Evolutionary conservation across 257 asterid species (phyloP).

Genomic region (Coffea eugenioides): DNA sequence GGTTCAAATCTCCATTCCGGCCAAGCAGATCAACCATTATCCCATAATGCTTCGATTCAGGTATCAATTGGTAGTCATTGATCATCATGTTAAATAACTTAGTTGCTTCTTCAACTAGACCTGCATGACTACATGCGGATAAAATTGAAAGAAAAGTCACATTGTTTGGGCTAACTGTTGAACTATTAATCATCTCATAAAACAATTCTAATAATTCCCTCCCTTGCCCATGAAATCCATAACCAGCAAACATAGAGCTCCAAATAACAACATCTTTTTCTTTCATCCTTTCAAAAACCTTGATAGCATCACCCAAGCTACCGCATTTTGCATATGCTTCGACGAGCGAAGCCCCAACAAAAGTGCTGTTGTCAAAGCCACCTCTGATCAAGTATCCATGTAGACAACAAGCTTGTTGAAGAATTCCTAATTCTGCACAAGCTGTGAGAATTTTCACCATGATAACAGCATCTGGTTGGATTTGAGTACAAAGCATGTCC

Average conservation of each 20-base stretch:
- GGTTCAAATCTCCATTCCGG: slow-evolving; percentile 56
- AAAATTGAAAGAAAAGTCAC: slow-evolving; percentile 61
- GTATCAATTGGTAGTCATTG: slow-evolving; percentile 40
- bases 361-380: slow-evolving; percentile 42
- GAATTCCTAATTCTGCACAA: slow-evolving; percentile 71
- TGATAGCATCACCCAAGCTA: slow-evolving; percentile 51
- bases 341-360: slow-evolving; percentile 57
- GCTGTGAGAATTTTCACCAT: slow-evolving; percentile 54
- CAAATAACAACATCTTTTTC: slow-evolving; percentile 62
- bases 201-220: slow-evolving; percentile 54
- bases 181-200: slow-evolving; percentile 42
- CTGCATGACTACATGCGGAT: slow-evolving; percentile 78
- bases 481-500: slow-evolving; percentile 44
- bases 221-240: slow-evolving; percentile 65
- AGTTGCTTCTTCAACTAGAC: slow-evolving; percentile 65
- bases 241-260: slow-evolving; percentile 79
- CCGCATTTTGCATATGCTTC: slow-evolving; percentile 82
- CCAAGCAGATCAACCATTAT: slow-evolving; percentile 68
- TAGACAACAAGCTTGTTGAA: slow-evolving; percentile 54
- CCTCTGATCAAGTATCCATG: slow-evolving; percentile 48
- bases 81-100: slow-evolving; percentile 52
- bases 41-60: slow-evolving; percentile 63
- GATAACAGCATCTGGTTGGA: slow-evolving; percentile 44
- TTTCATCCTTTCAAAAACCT: slow-evolving; percentile 32
- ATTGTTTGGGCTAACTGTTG: slow-evolving; percentile 47